Evolutionary conservation across 176 grass and related monocot species (phyloP), one percentile per base, ranked within the genome.

Genomic region (Ensete ventricosum): DNA sequence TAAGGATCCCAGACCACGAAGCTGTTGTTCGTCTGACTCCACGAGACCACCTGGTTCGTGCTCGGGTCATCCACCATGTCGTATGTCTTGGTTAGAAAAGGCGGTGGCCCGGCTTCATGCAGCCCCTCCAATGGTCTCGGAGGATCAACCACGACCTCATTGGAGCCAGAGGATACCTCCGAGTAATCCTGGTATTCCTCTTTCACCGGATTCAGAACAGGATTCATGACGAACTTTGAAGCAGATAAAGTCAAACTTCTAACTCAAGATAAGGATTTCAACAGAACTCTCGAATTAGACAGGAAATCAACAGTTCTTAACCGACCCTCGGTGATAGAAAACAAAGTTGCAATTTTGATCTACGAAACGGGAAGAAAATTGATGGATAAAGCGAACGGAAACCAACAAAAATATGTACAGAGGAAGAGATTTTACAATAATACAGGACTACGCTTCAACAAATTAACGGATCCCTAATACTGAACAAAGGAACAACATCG

Each of bases 1-100:
- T 93, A 80, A 21, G 88, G 94, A 81, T 98, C 88, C 94, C 86
- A 98, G 10, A 98, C 90, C 14, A 98, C 90, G 59, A 98, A 98
- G 74, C 94, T 98, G 68, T 98, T 98, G 72, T 81, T 83, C 7
- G 80, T 53, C 10, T 53, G 27, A 77, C 84, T 89, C 94, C 94
- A 98, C 1, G 94, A 93, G 59, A 98, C 84, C 2, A 89, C 3
- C 50, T 10, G 64, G 23, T 98, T 64, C 23, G 86, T 98, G 50
- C 9, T 57, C 1, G 59, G 68, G 54, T 98, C 90, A 9, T 93
- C 90, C 0, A 93, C 90, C 87, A 91, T 91, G 67, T 93, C 94
- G 9, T 98, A 98, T 0, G 90, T 98, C 73, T 98, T 98, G 4
- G 79, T 91, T 2, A 98, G 88, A 75, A 98, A 98, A 1, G 94